These are phyloP conservation scores for Nicotiana attenuata DNA, from an alignment of 257 asterid genomes.

Conservation along the genomic window DNA sequence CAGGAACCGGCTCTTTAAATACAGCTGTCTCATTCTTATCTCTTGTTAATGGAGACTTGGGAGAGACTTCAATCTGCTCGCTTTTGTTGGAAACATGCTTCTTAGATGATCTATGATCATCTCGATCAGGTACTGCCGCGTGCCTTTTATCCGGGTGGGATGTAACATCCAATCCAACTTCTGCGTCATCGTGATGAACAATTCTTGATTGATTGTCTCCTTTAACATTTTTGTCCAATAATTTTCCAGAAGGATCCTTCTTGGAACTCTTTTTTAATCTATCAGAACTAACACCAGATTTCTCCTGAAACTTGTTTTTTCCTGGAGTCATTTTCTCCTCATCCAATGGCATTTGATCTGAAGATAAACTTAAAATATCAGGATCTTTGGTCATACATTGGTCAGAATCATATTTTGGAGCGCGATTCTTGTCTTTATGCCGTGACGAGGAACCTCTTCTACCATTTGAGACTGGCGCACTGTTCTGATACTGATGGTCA, in stretches of 20 bases:
- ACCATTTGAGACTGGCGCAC: slow-evolving; percentile 41
- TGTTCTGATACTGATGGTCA: slow-evolving; percentile 31
- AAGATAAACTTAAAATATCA: slow-evolving; percentile 32
- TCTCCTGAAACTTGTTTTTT: slow-evolving; percentile 50
- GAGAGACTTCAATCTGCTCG: slow-evolving; percentile 50
- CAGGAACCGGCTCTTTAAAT: slow-evolving; percentile 37
- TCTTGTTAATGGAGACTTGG: slow-evolving; percentile 57
- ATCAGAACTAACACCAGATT: slow-evolving; percentile 35
- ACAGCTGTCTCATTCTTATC: slow-evolving; percentile 41
- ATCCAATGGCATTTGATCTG: slow-evolving; percentile 24
- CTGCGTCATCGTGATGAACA: slow-evolving; percentile 33
- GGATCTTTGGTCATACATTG: slow-evolving; percentile 35
- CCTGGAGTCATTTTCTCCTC: slow-evolving; percentile 56
- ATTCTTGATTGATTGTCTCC: slow-evolving; percentile 34
- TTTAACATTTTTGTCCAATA: slow-evolving; percentile 38
- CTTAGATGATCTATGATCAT: slow-evolving; percentile 45
- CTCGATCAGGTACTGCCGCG: slow-evolving; percentile 34
- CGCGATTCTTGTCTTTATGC: slow-evolving; percentile 46
- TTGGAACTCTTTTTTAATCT: slow-evolving; percentile 45
- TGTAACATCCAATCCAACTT: slow-evolving; percentile 23
- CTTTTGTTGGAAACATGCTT: slow-evolving; percentile 26
- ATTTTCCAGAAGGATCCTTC: slow-evolving; percentile 56
- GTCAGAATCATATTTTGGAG: slow-evolving; percentile 46
- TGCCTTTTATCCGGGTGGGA: slow-evolving; percentile 44
- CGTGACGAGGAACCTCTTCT: slow-evolving; percentile 48